Evolutionary conservation across 768 basidiomycete genomes (phyloP).

Genomic region (Rhizopogon vinicolor): DNA sequence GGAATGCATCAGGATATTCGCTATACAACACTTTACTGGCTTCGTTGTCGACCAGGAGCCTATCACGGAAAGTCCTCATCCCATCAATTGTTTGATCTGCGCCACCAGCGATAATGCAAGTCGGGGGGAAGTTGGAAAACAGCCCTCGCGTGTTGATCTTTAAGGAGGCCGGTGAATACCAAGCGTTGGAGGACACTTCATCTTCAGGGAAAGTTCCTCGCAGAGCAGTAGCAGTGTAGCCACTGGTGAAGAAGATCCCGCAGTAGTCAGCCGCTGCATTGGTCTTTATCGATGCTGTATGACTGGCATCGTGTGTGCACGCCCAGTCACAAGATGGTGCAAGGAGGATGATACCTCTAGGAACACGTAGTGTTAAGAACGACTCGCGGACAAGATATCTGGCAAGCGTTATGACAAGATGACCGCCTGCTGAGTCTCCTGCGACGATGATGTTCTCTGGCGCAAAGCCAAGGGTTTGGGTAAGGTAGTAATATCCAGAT

Average conservation of each 20-base stretch:
- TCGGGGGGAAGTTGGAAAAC: slow-evolving; percentile 24
- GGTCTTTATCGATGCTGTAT: background rate
- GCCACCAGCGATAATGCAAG: slow-evolving; percentile 21
- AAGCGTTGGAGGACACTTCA: slow-evolving; percentile 2
- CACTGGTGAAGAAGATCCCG: background rate
- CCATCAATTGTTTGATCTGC: slow-evolving; percentile 24
- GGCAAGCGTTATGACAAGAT: slow-evolving; percentile 37
- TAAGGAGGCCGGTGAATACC: slow-evolving; percentile 10
- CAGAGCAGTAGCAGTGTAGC: slow-evolving; percentile 5
- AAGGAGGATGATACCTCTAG: slow-evolving; percentile 7
- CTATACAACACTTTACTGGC: slow-evolving; percentile 12
- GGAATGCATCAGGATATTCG: slow-evolving; percentile 15
- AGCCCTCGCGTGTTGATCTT: slow-evolving; percentile 5
- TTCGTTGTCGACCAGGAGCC: slow-evolving; percentile 22
- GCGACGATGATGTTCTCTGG: slow-evolving; percentile 39
- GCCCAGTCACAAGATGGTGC: slow-evolving; percentile 3
- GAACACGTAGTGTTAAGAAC: slow-evolving; percentile 3
- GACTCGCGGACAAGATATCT: slow-evolving; percentile 27
- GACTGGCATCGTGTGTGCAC: background rate
- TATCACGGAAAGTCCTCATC: slow-evolving; percentile 17
- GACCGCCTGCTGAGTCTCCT: slow-evolving; percentile 55
- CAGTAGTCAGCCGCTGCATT: background rate
- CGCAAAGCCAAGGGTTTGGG: slow-evolving; percentile 35
- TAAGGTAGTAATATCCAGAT: slow-evolving; percentile 47
- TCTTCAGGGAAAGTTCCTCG: slow-evolving; percentile 7